Base-by-base conservation (phyloP, 768 basidiomycete genomes). In the Tricholoma terreum region DNA sequence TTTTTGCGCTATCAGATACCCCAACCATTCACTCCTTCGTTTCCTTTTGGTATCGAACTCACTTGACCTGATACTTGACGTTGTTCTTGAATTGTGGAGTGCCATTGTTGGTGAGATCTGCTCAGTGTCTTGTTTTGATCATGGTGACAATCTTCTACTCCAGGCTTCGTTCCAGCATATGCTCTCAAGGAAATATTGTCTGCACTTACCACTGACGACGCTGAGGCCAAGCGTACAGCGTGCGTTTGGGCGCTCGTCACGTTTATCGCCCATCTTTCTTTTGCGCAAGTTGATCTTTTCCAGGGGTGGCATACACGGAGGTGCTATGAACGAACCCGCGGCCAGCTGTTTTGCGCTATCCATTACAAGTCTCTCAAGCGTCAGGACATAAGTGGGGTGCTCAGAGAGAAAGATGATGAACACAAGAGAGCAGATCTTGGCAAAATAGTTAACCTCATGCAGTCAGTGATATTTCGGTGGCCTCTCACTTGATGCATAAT, bases 391-490 rank as follows among this genome's bases (percentile, higher is more conserved):
- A 78, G 77, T 60, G 82, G 83, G 12, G 76, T 78, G 51, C 66
- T 76, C 17, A 69, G 71, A 34, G 61, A 71, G 14, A 72, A 75
- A 12, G 75, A 65, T 14, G 71, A 76, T 50, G 71, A 76, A 27
- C 69, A 70, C 21, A 72, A 71, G 34, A 74, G 69, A 59, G 84
- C 85, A 2, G 84, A 86, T 61, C 71, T 89, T n/a, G 85, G 85
- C 4, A 85, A 84, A 67, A 85, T 89, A 30, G 81, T 87, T 7
- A 88, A 89, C 65, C 73, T 89, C 35, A 89, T 89, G 86, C 85
- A 86, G 86, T 87, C 57, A 38, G 50, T 61, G n/a, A 51, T 24
- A 22, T 4, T 30, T 51, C 12, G 22, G 49, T 40, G 12, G 50
- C n/a, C 6, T 58, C 38, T 58, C 0, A 43, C 43, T 22, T 21